Percentiles rank a stretch among this genome's conserved stretches.
Conservation (phyloP, 495 filamentous ascomycete species). For the Beverwykella pulmonaria region DNA sequence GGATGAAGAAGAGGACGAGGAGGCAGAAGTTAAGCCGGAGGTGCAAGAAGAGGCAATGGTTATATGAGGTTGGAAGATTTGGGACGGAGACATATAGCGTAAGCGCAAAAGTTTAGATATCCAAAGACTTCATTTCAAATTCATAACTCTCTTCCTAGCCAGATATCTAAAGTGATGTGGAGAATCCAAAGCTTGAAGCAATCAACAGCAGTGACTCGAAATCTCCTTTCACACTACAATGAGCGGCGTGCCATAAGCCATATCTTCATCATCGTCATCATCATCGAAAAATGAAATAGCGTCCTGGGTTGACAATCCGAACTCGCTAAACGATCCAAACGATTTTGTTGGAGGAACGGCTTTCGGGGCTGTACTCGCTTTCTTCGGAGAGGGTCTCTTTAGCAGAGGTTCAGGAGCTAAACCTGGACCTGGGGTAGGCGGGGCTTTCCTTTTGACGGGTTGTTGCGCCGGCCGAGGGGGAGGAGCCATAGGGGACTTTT, state of each 20-base stretch:
- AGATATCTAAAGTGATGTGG: too few relatives aligned
- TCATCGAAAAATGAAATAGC: slow-evolving; percentile 25
- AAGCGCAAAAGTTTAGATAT: neutral
- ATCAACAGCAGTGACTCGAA: too few relatives aligned
- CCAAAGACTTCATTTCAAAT: neutral
- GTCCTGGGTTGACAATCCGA: slow-evolving; percentile 37
- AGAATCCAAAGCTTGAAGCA: too few relatives aligned
- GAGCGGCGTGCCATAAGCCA: neutral
- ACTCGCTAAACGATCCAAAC: slow-evolving; percentile 29
- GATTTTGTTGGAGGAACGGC: neutral
- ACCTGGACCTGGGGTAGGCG: neutral
- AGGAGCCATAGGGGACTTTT: neutral
- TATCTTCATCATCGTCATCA: slow-evolving; percentile 7
- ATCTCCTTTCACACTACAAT: neutral
- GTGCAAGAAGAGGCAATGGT: slow-evolving; percentile 25
- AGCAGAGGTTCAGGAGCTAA: neutral
- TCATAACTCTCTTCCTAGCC: too few relatives aligned
- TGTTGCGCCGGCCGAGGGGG: neutral
- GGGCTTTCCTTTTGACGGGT: neutral
- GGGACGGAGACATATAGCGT: neutral
- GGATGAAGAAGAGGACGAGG: slow-evolving; percentile 66
- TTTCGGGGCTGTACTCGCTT: neutral
- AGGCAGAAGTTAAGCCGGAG: slow-evolving; percentile 37
- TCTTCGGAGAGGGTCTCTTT: neutral
- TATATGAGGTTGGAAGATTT: slow-evolving; percentile 12